A percentile compares a stretch with the other conserved stretches of the same genome.
Conservation (phyloP, 352 stramenopile genomes). For the Phytopythium oedochilum region DNA sequence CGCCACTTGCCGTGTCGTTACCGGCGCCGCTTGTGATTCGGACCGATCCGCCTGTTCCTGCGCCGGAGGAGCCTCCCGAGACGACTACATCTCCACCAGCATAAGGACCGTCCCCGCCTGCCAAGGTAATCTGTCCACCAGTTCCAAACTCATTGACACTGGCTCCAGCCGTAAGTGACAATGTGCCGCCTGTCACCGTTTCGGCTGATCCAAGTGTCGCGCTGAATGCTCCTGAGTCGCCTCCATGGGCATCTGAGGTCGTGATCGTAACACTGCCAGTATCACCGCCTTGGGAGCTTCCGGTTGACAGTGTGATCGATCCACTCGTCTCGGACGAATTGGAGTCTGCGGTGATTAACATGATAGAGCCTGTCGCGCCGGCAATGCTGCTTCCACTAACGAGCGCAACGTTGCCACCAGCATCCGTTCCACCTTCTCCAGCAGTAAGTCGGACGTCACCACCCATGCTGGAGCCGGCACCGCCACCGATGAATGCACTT, state of each 20-base stretch:
- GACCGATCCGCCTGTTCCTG: conserved; percentile 1
- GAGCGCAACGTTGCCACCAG: conserved; percentile 17
- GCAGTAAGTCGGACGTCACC: conserved; percentile 13
- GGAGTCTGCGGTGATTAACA: conserved; percentile 15
- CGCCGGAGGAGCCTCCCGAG: background rate
- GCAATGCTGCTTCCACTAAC: conserved; percentile 17
- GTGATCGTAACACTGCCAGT: conserved; percentile 25
- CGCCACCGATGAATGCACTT: conserved; percentile 12
- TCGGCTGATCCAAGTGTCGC: conserved; percentile 21
- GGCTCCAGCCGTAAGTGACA: conserved; percentile 21
- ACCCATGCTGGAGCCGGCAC: conserved; percentile 8
- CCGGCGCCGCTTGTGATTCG: conserved; percentile 22
- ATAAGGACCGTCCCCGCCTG: background rate
- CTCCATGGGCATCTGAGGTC: conserved; percentile 20
- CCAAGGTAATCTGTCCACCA: conserved; percentile 2
- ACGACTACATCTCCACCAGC: background rate
- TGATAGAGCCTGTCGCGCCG: conserved; percentile 17
- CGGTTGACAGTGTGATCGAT: conserved; percentile 22
- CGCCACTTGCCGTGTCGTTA: conserved; percentile 11
- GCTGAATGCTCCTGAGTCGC: conserved; percentile 23
- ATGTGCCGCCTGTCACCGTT: conserved; percentile 12
- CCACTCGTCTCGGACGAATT: conserved; percentile 21
- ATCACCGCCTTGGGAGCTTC: conserved; percentile 17
- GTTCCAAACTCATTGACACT: conserved; percentile 15
- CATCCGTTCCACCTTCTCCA: conserved; percentile 9